Evolutionary conservation across 306 rosid genomes (phyloP).

Genomic region (Rosa multiflora): DNA sequence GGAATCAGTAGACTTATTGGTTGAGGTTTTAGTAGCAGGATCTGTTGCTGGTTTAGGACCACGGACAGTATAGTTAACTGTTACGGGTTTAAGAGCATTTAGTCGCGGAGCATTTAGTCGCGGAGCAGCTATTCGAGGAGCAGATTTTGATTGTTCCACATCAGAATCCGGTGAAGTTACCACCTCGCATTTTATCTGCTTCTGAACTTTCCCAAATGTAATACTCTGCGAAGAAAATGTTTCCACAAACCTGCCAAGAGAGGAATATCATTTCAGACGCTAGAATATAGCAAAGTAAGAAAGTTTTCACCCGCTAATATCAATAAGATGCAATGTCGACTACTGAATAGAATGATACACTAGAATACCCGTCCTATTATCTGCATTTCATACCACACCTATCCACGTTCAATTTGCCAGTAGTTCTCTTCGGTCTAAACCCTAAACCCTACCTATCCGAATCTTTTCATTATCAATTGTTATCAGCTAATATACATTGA

Average conservation of each 20-base stretch:
- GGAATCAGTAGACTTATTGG: constrained; percentile 1
- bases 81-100: not conserved
- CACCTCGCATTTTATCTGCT: constrained; percentile 71
- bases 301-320: not conserved
- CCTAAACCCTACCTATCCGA: not conserved
- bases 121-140: constrained; percentile 26
- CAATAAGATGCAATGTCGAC: not conserved
- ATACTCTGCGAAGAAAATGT: constrained; percentile 52
- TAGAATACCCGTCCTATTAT: too few relatives aligned
- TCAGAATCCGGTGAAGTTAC: constrained; percentile 37
- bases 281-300: not conserved
- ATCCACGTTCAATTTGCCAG: not conserved
- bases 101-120: constrained; percentile 14
- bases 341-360: not conserved
- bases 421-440: not conserved
- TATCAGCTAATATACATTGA: not conserved
- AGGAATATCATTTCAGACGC: constrained; percentile 15
- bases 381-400: not conserved
- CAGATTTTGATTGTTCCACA: constrained; percentile 16
- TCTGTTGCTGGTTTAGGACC: not conserved
- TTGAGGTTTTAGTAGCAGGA: constrained; percentile 12
- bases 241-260: constrained; percentile 57
- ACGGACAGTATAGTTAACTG: not conserved
- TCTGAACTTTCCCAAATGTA: constrained; percentile 74
- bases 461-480: not conserved